These are phyloP conservation scores for Exophiala sp. DNA, from an alignment of 2,329 filamentous ascomycete genomes.

Conservation along the genomic window DNA sequence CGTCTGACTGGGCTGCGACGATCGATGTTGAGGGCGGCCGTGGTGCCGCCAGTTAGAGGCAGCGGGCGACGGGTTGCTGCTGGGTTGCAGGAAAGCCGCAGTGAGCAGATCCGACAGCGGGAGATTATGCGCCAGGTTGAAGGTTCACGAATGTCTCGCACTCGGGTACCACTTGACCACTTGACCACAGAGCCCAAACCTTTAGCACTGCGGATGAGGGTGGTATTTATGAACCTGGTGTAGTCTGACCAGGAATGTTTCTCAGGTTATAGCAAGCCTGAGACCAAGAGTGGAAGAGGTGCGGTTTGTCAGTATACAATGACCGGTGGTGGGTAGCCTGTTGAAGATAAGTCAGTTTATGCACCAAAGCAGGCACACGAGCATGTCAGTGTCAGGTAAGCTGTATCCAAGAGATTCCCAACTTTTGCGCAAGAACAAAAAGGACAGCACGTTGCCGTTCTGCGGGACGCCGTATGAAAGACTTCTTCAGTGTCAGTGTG, in stretches of 20 bases:
- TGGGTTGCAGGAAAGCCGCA: slow-evolving; percentile 8
- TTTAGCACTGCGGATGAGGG: not conserved
- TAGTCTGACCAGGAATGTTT: not conserved
- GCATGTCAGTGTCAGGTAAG: no score
- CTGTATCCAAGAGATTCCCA: no score
- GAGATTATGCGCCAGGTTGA: slow-evolving; percentile 24
- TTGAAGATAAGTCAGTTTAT: not conserved
- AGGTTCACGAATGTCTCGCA: slow-evolving; percentile 8
- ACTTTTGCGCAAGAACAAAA: no score
- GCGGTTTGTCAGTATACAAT: not conserved
- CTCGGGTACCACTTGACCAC: slow-evolving; percentile 2
- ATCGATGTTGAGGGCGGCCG: not conserved
- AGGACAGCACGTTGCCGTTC: not conserved
- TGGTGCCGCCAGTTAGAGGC: no score
- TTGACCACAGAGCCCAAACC: not conserved
- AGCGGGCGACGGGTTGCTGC: not conserved
- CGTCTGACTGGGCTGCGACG: slow-evolving; percentile 8
- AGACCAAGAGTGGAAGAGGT: not conserved
- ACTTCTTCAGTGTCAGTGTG: not conserved
- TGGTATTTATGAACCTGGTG: not conserved
- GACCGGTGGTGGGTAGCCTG: not conserved
- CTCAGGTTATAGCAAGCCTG: not conserved
- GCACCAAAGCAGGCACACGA: not conserved
- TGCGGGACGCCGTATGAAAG: not conserved
- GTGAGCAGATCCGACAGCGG: slow-evolving; percentile 7